phyloP scores from a whole-genome alignment of 768 basidiomycete genomes.

The Amanita phalloides region DNA sequence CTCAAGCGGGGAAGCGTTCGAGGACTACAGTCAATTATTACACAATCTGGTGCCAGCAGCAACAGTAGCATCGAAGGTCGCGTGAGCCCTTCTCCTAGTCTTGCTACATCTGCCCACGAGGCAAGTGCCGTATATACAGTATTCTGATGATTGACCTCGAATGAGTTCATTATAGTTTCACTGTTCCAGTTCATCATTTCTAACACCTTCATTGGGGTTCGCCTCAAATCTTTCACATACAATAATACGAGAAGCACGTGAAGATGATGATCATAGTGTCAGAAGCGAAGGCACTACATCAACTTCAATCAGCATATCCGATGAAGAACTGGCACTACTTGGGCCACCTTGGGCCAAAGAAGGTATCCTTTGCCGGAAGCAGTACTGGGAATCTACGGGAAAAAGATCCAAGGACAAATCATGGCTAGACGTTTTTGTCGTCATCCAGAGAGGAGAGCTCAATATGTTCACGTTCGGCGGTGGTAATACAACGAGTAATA shows the following conservation, averaged over 20 bases:
- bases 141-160: neutral
- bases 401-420: slow-evolving; percentile 81
- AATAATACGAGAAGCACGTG: slow-evolving; percentile 91
- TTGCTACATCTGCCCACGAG: slow-evolving; percentile 82
- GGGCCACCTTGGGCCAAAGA: slow-evolving; percentile 99
- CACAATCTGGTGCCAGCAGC: slow-evolving; percentile 59
- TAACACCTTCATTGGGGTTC: slow-evolving; percentile 87
- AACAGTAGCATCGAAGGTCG: slow-evolving; percentile 79
- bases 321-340: slow-evolving; percentile 90
- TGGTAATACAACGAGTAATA: slow-evolving; percentile 38
- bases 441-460: slow-evolving; percentile 89
- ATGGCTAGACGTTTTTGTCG: slow-evolving; percentile 94
- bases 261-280: slow-evolving; percentile 72
- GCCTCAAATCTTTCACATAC: slow-evolving; percentile 93
- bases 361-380: slow-evolving; percentile 90
- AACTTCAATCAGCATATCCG: slow-evolving; percentile 78
- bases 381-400: slow-evolving; percentile 82
- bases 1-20: slow-evolving; percentile 90
- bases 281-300: slow-evolving; percentile 54
- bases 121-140: slow-evolving; percentile 22
- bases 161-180: neutral
- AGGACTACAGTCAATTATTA: slow-evolving; percentile 72
- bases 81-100: slow-evolving; percentile 91
- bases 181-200: slow-evolving; percentile 51
- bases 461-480: slow-evolving; percentile 95